Conservation (phyloP, 2,329 filamentous ascomycete species). For the Sarocladiaceae sp. region DNA sequence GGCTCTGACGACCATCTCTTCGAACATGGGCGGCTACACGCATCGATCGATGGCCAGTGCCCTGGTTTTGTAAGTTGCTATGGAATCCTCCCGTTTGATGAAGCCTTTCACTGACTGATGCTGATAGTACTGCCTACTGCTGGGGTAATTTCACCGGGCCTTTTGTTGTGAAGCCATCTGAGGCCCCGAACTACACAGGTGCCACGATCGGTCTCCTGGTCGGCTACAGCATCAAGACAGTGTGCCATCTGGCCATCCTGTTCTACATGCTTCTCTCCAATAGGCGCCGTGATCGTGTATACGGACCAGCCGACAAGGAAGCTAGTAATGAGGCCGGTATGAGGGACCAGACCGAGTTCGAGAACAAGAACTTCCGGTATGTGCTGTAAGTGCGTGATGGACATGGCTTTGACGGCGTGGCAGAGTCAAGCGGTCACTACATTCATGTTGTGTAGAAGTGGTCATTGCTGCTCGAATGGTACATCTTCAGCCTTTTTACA, state of each 20-base stretch:
- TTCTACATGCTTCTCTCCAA: constrained; percentile 29
- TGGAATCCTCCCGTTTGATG: background rate
- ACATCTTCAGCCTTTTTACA: too few relatives aligned
- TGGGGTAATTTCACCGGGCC: constrained; percentile 10
- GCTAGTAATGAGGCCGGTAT: constrained; percentile 31
- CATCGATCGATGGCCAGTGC: constrained; percentile 10
- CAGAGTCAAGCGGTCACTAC: too few relatives aligned
- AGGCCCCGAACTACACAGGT: constrained; percentile 6
- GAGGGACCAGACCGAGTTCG: constrained; percentile 32
- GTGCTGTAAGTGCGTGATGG: constrained; percentile 26
- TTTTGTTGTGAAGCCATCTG: constrained; percentile 6
- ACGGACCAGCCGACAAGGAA: constrained; percentile 27
- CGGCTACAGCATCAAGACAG: constrained; percentile 8
- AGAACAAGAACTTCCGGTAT: constrained; percentile 37
- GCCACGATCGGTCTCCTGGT: constrained; percentile 9
- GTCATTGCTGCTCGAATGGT: too few relatives aligned
- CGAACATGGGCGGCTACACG: constrained; percentile 10
- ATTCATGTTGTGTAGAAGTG: too few relatives aligned
- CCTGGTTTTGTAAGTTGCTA: constrained; percentile 6
- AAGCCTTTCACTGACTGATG: background rate
- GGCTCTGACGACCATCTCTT: constrained; percentile 8
- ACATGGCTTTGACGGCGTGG: too few relatives aligned
- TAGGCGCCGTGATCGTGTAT: constrained; percentile 23
- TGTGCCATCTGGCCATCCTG: constrained; percentile 7
- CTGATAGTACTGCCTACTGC: constrained; percentile 7